These are phyloP conservation scores for Sherardia arvensis DNA, from an alignment of 257 asterid genomes.

Conservation along the genomic window DNA sequence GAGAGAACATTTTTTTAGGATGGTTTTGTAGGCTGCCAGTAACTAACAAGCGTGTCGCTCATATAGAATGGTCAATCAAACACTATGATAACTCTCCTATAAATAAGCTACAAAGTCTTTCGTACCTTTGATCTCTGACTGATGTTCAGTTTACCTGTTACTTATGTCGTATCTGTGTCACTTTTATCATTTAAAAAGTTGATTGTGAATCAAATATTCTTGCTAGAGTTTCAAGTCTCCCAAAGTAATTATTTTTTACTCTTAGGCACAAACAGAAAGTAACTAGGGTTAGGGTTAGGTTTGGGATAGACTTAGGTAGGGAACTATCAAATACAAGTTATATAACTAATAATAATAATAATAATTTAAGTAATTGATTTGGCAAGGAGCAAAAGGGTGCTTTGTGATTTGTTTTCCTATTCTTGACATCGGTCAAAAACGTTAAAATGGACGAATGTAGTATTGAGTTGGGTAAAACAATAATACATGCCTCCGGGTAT, in stretches of 20 bases:
- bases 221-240: not conserved
- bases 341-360: too few relatives aligned
- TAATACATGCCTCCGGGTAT: too few relatives aligned
- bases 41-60: not conserved
- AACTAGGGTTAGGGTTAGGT: not conserved
- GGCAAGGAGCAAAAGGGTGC: not conserved
- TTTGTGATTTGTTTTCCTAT: not conserved
- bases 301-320: not conserved
- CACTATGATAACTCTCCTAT: not conserved
- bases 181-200: not conserved
- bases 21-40: not conserved
- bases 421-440: not conserved
- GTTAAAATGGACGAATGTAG: not conserved
- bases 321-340: not conserved
- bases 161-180: not conserved
- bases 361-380: too few relatives aligned
- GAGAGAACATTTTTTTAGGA: not conserved
- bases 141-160: not conserved
- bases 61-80: not conserved
- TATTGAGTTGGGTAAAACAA: not conserved
- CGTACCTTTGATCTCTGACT: not conserved
- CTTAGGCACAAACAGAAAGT: not conserved
- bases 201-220: not conserved
- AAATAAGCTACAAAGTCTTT: not conserved
- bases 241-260: not conserved